Base-by-base conservation (phyloP, 805 yeast species). In the Cyberlindnera japonica region DNA sequence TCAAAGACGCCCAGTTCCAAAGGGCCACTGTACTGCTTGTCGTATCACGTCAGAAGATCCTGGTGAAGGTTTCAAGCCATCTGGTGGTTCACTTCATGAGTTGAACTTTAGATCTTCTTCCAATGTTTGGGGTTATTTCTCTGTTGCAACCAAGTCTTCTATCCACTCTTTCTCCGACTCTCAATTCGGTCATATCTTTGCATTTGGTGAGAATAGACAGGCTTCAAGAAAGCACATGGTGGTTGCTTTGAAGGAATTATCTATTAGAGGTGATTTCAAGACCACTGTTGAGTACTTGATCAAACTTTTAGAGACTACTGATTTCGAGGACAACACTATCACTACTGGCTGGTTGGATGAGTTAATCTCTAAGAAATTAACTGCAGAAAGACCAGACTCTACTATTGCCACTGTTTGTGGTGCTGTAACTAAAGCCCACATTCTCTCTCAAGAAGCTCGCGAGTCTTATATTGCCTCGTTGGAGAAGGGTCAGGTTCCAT, bases 291-390 rank as follows among this genome's bases (percentile, higher is more conserved):
- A 93, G 68, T 93, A 93, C 61, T 76, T 93, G 59, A 93, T 95
- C 67, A 91, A 91, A 64, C 75, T 93, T 53, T 74, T 93, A 57
- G 98, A 93, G 69, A 90, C 99, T 18, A 93, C 95, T 40, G 99
- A 85, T 61, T 93, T 93, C 56, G 97, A 89, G 68, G 89, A 83
- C 43, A 95, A 93, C 66, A 91, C 93, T 35, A 91, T 93, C 58
- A 93, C 99, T 44, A 93, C 99, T 43, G 98, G 98, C 41, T 93
- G 99, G 99, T 79, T 93, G 59, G 99, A 93, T 65, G 98, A 91
- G 66, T 77, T 93, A 58, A 93, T 93, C 57, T 73, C 95, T 45
- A 86, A 87, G 66, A 89, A 85, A 57, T 79, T 95, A 64, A 93
- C 99, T 28, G 95, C 96, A 29, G 97, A 93, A 68, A 82, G 97